Base-by-base conservation (phyloP, 2,329 filamentous ascomycete species). In the Phialocephala subalpina region DNA sequence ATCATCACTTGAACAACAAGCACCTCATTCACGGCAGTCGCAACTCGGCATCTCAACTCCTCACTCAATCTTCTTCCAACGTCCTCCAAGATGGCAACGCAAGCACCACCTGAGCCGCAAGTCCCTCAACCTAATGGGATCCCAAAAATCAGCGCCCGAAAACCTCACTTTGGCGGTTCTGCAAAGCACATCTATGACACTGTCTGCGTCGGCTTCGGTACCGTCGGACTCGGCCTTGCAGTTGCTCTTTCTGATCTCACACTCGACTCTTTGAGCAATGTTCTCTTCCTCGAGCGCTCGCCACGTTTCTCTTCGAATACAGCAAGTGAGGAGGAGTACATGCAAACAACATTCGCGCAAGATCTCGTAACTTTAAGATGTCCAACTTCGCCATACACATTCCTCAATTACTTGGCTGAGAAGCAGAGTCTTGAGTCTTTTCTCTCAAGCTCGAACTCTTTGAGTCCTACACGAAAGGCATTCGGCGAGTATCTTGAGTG, bases 271-370 rank as follows among this genome's bases (percentile, higher is more conserved):
- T 76, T 81, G 77, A 58, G 74, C 72, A 87, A 86, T 73, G 83
- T 90, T 3, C 81, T 84, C 61, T 91, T 91, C 73, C 76, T 91
- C 22, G 89, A 91, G 78, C 82, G 84, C 68, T 88, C 91, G 73
- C 75, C 79, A 49, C 78, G 82, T 57, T 91, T 91, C 74, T 88
- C 87, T 27, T 18, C 7, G 27, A 57, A 27, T 16, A n/a, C 12
- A 33, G 36, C 25, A 36, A 27, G 36, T 57, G 25, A 12, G 7
- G 11, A 3, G 22, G 86, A 88, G 33, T 87, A 84, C 73, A 91
- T 91, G 88, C 88, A 91, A 73, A 91, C 91, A 69, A 88, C 86
- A 11, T 91, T 90, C 78, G 83, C 91, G 78, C 91, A 91, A 77
- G 89, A 91, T 72, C 82, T 91, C 74, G 89, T 88, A 8, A 90